Evolutionary conservation across 768 basidiomycete genomes (phyloP), one percentile per base, ranked within the genome.

Genomic region (Hygrocybe coccinea): DNA sequence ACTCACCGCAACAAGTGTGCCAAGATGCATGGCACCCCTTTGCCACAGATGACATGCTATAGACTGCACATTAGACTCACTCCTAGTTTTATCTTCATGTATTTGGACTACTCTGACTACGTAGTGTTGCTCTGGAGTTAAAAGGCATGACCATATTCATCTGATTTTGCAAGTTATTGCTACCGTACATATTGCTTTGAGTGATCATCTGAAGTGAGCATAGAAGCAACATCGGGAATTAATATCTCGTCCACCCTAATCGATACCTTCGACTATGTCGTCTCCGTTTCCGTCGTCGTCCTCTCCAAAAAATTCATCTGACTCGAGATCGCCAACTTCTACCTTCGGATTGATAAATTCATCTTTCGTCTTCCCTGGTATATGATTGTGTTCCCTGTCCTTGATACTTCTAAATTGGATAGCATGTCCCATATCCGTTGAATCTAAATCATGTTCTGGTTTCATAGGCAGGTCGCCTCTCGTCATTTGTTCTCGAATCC

Each of bases 401-500:
- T 41, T 19, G n/a, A 9, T n/a, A 9, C n/a, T 9, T n/a, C 36
- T n/a, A 37, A 37, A n/a, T 37, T 37, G 9, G n/a, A 37, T 37
- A 15, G 38, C 19, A 11, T 19, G 15, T 41, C 38, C 25, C n/a
- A 56, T 55, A 25, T n/a, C 46, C 25, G 62, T 61, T 11, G 67
- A 55, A 47, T 65, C 67, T 36, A 73, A 53, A 58, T 72, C 64
- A 17, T 70, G 53, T 58, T 93, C 91, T 8, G 89, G 87, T 60
- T 86, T 83, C 1, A 62, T 52, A 1, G 78, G 72, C 39, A 92
- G 54, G 50, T 82, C 81, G 1, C 86, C 85, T 0, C 64, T 65
- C 47, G 74, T 69, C 86, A 92, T 90, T 56, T 74, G 76, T 50
- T 71, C 71, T 33, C 76, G 76, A 52, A 90, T 79, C 79, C 79